These are phyloP conservation scores for Xanthoceras sorbifolium DNA, from an alignment of 345 rosid genomes.

Conservation along the genomic window DNA sequence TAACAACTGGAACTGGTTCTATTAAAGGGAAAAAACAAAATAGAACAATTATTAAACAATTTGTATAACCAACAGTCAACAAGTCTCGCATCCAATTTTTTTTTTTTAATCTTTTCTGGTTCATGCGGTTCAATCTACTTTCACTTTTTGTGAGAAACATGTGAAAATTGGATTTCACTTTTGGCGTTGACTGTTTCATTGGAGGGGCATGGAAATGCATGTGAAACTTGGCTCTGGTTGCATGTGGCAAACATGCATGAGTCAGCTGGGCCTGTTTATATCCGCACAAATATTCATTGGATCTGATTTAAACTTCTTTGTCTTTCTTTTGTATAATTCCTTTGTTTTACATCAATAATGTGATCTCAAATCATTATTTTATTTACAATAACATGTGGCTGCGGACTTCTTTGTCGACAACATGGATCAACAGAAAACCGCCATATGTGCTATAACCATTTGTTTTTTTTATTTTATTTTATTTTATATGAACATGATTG, in stretches of 20 bases:
- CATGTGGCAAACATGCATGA: constrained; percentile 17
- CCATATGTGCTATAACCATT: not conserved
- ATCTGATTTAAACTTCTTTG: too few relatives aligned
- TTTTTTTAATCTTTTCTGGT: too few relatives aligned
- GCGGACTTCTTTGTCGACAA: too few relatives aligned
- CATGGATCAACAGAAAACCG: not conserved
- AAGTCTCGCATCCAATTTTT: not conserved
- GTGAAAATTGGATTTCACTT: not conserved
- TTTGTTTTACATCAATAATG: too few relatives aligned
- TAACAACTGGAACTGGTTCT: too few relatives aligned
- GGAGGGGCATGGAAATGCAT: constrained; percentile 23
- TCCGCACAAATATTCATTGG: too few relatives aligned
- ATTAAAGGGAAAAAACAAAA: too few relatives aligned
- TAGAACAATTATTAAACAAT: too few relatives aligned
- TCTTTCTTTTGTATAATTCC: too few relatives aligned
- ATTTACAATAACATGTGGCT: too few relatives aligned
- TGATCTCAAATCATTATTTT: too few relatives aligned
- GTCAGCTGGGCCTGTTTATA: not conserved
- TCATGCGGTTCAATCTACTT: not conserved
- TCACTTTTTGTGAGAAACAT: not conserved
- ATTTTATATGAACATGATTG: not conserved
- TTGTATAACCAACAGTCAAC: not conserved
- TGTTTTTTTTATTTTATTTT: not conserved
- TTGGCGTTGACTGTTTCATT: not conserved
- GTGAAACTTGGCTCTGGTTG: constrained; percentile 16